Base-by-base conservation (phyloP, 2,329 filamentous ascomycete species). In the Fusarium citri region DNA sequence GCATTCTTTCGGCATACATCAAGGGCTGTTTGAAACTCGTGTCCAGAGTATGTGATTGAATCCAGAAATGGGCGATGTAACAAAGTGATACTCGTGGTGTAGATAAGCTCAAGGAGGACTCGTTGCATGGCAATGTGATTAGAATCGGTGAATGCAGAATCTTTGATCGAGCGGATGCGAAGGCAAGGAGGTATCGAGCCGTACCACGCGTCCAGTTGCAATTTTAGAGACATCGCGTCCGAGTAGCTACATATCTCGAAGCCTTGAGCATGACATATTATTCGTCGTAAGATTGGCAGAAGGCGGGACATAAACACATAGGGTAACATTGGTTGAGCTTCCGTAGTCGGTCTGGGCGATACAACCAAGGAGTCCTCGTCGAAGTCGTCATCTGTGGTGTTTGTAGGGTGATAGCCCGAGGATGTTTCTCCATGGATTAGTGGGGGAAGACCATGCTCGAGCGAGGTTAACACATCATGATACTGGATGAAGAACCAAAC, bases 1-100 rank as follows among this genome's bases (percentile, higher is more conserved):
- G 68, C 68, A 40, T 53, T 71, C 12, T 30, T 48, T 12, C 68
- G 64, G 30, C 54, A 66, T 18, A 50, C 12, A 1, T 45, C n/a
- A 4, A 71, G 30, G 3, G 68, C 51, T 12, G 28, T 28, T 4
- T 57, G 16, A 14, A 49, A 34, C 8, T 49, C 16, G 6, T 14
- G 22, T 4, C 2, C 42, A 58, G 10, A 57, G 18, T 5, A 14
- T 22, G 6, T 59, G 4, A 18, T 28, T 26, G 2, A 47, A n/a
- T 63, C 22, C 2, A 71, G 18, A 12, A 68, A 68, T 1, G 68
- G 68, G 0, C 64, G 64, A 23, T 71, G 55, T 11, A 71, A 16
- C 0, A 61, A 41, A 4, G 51, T 51, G 5, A 43, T 25, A 6
- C 46, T 49, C 1, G 59, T 55, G 4, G 30, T 66, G 8, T 71